Base-by-base conservation (phyloP, 495 filamentous ascomycete species). In the Penicillium fimorum region DNA sequence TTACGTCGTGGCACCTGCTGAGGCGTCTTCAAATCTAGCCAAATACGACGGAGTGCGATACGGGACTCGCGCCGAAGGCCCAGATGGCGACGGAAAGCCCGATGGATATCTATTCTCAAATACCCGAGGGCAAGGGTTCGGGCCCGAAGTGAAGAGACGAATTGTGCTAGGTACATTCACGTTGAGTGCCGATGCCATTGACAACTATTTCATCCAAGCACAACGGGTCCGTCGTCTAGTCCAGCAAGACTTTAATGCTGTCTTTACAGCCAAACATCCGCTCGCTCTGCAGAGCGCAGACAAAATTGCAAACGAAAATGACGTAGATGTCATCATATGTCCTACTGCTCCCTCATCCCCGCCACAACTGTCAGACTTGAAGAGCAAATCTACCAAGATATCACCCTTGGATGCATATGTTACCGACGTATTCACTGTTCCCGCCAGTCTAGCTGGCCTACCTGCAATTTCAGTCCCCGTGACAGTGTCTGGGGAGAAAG, bases 1-100 rank as follows among this genome's bases (percentile, higher is more conserved):
- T 70, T 99, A 99, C 66, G 79, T 97, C 45, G 84, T 99, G 58
- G 94, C 94, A 7, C 90, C 95, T 0, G 91, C 94, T 12, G 94
- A 99, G 75, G 95, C 95, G 13, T 91, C 89, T 12, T 97, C 93
- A 17, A 99, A 99, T 57, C 83, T 99, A n/a, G 88, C 94, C 47
- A 96, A 94, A 71, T 99, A 96, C 68, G 94, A 99, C 63, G 94
- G 95, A 8, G 82, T 97, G 11, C 87, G 94, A 15, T 99, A 96
- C 68, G 94, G 94, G 3, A 77, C 71, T 42, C 81, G 84, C 24
- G 60, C 64, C 13, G 65, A 68, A 8, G 69, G 63, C 11, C 56
- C 65, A 17, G 66, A 73, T 33, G 63, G 58, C 47, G 60, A 64
- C 27, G n/a, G 62, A 55, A 41, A 61, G 55, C 33, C 74, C 50